phyloP scores from a whole-genome alignment of 192 early-diverging fungal species.

The Podila clonocystis region DNA sequence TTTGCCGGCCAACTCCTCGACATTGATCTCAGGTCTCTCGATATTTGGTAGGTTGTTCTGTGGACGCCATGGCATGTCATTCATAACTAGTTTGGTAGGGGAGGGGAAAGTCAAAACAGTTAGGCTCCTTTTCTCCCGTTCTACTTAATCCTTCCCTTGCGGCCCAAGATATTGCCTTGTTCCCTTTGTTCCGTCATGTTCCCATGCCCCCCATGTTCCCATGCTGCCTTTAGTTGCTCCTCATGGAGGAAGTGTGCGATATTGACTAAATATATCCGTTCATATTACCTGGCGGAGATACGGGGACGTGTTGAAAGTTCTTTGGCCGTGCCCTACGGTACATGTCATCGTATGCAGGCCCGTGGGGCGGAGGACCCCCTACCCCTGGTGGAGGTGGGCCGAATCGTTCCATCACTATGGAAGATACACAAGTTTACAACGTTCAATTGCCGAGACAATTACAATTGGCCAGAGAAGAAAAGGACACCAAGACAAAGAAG shows the following conservation, averaged over 20 bases:
- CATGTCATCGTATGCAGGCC: conserved; percentile 41
- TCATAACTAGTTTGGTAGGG: neutral
- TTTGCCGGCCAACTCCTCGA: conserved; percentile 58
- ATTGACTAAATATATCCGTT: conserved; percentile 11
- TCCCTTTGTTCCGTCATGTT: no score
- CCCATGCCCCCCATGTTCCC: neutral
- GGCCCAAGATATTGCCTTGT: no score
- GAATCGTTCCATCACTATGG: conserved; percentile 36
- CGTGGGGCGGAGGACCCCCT: conserved; percentile 18
- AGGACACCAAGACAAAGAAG: neutral
- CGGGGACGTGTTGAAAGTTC: conserved; percentile 32
- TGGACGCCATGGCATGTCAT: conserved; percentile 33
- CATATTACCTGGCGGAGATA: conserved; percentile 42
- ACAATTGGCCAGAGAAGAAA: neutral
- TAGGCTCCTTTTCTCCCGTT: no score
- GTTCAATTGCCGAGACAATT: neutral
- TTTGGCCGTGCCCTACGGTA: conserved; percentile 48
- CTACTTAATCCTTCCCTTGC: no score
- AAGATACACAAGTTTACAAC: neutral
- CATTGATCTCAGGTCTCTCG: conserved; percentile 47
- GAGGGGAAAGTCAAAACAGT: neutral
- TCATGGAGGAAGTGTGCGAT: neutral
- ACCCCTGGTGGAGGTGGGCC: conserved; percentile 18
- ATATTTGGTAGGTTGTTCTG: conserved; percentile 44
- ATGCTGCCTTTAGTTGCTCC: neutral